Evolutionary conservation across 176 grass and related monocot genomes (phyloP).

Genomic region (Aegilops longissima): DNA sequence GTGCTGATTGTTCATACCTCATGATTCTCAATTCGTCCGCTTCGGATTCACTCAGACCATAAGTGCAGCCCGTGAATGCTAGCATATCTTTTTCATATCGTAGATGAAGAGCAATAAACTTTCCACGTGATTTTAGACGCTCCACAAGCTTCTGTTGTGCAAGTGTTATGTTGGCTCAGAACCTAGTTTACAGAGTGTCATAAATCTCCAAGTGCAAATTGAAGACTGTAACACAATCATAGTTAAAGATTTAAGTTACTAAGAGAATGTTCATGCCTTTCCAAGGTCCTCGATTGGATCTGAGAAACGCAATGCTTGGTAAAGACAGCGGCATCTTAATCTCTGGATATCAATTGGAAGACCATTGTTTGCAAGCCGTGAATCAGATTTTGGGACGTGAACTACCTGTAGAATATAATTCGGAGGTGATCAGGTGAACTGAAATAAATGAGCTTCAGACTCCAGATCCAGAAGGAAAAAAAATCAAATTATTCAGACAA

Average conservation of each 20-base stretch:
- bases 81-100: constrained; percentile 99
- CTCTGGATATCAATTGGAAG: constrained; percentile 96
- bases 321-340: constrained; percentile 87
- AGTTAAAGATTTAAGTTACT: constrained; percentile 20
- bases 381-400: constrained; percentile 93
- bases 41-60: constrained; percentile 65
- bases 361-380: constrained; percentile 81
- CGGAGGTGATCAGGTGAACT: constrained; percentile 11
- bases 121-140: constrained; percentile 62
- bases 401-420: constrained; percentile 58
- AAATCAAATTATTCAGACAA: not conserved
- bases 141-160: constrained; percentile 97
- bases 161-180: constrained; percentile 85
- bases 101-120: constrained; percentile 88
- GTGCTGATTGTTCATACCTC: constrained; percentile 43
- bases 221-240: constrained; percentile 30
- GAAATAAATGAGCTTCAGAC: constrained; percentile 22
- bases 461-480: not conserved
- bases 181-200: constrained; percentile 62
- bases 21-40: constrained; percentile 75
- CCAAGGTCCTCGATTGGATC: constrained; percentile 80
- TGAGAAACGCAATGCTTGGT: constrained; percentile 72
- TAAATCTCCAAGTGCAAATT: constrained; percentile 50
- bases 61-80: constrained; percentile 88
- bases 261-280: constrained; percentile 58